Conservation (phyloP, 169 alveolate species). For the Cryptosporidium viatorum region DNA sequence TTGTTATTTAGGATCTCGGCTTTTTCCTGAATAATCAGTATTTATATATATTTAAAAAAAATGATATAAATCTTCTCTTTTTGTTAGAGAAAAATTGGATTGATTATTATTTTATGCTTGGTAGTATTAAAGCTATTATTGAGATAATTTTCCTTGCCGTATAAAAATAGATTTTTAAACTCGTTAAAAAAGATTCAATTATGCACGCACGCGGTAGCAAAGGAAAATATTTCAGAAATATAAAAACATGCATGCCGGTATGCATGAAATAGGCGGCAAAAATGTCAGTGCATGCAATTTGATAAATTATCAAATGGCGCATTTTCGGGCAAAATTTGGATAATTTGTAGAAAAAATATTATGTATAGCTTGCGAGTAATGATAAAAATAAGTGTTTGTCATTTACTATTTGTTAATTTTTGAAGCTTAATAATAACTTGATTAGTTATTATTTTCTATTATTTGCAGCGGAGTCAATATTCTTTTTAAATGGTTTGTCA, state of each 20-base stretch:
- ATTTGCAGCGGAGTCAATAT: too few relatives aligned
- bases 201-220: slow-evolving; percentile 62
- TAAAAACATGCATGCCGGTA: background rate
- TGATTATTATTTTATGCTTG: background rate
- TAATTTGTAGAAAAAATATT: too few relatives aligned
- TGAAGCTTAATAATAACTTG: too few relatives aligned
- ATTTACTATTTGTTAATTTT: too few relatives aligned
- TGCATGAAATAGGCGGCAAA: background rate
- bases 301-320: background rate
- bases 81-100: background rate
- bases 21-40: background rate
- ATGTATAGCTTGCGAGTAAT: too few relatives aligned
- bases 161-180: slow-evolving; percentile 63
- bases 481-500: too few relatives aligned
- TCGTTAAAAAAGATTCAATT: slow-evolving; percentile 53
- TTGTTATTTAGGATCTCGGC: slow-evolving; percentile 19
- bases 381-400: too few relatives aligned
- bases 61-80: background rate
- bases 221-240: background rate
- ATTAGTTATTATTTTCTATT: too few relatives aligned
- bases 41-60: too few relatives aligned
- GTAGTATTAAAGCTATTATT: background rate
- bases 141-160: slow-evolving; percentile 1
- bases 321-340: background rate
- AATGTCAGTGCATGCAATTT: background rate